Percentiles rank a stretch among this genome's conserved stretches.
Evolutionary conservation across 2,329 filamentous ascomycete species (phyloP).

Genomic region (Colletotrichum ledebouriae): DNA sequence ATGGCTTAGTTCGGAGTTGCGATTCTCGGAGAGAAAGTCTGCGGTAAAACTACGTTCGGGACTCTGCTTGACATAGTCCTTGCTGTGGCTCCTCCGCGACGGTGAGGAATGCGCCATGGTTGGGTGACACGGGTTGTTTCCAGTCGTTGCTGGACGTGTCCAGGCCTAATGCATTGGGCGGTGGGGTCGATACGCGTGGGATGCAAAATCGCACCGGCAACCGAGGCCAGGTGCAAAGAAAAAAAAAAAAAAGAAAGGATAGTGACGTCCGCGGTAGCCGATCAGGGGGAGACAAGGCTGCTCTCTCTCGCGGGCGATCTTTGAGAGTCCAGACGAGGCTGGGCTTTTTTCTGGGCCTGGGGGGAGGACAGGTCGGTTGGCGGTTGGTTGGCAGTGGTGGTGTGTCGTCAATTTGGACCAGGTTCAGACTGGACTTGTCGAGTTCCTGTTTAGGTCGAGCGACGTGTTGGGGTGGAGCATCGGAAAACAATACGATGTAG

Average conservation of each 20-base stretch:
- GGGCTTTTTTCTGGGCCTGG: constrained; percentile 16
- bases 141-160: constrained; percentile 28
- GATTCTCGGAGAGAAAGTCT: constrained; percentile 71
- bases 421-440: constrained; percentile 26
- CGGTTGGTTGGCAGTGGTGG: neutral
- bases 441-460: constrained; percentile 26
- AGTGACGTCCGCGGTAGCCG: constrained; percentile 27
- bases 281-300: constrained; percentile 24
- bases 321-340: constrained; percentile 38
- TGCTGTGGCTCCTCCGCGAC: constrained; percentile 49
- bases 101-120: constrained; percentile 62
- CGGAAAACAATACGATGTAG: constrained; percentile 39
- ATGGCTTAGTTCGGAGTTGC: constrained; percentile 74
- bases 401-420: constrained; percentile 18
- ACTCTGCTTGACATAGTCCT: constrained; percentile 55
- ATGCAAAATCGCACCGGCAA: constrained; percentile 29
- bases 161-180: constrained; percentile 36
- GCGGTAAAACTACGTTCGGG: constrained; percentile 65
- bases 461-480: constrained; percentile 36
- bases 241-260: constrained; percentile 16
- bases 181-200: constrained; percentile 35
- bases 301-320: constrained; percentile 15
- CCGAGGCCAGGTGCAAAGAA: neutral
- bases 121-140: constrained; percentile 27
- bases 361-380: constrained; percentile 9